Base-by-base conservation (phyloP, 352 stramenopile genomes). In the Aphanomyces cochlioides region DNA sequence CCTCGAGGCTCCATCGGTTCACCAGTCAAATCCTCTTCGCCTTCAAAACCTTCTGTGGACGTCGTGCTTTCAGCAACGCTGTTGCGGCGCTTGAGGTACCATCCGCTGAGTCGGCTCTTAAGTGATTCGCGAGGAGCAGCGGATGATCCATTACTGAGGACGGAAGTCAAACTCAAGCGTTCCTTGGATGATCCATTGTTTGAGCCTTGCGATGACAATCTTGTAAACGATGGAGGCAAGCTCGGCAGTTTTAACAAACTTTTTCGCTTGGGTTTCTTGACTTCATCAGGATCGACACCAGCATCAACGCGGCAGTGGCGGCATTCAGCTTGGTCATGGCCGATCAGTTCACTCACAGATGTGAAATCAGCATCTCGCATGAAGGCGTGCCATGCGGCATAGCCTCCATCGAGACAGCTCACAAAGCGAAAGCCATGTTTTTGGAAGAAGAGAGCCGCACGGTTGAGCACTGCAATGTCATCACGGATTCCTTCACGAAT, bases 361-460 rank as follows among this genome's bases (percentile, higher is more conserved):
- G 71, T 85, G 17, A 70, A 71, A 1, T 80, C 67, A 3, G 80
- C 77, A 67, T 93, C 85, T 28, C 85, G 80, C 81, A 93, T 89
- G 67, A 87, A 92, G n/a, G 85, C 84, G 63, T 93, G 85, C 85
- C 85, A 93, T 5, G 84, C 88, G 10, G 85, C 81, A 66, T 91
- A 93, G 2, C 85, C 85, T 19, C 85, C 85, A 61, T 93, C 85
- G 13, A 93, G 63, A 7, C 74, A 81, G 39, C 85, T 90, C 43
- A 93, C 81, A 66, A 90, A 93, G n/a, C 85, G 84, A 64, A 93
- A 93, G 2, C 79, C 82, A 47, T 79, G 79, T 72, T 93, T 93
- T 73, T 93, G 85, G 72, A 93, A 93, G 34, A 90, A 91, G 0
- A 93, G 72, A 15, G 84, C 82, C 0, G 85, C 85, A 39, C 87